Evolutionary conservation across 176 grass and related monocot species (phyloP), one percentile per base, ranked within the genome.

Genomic region (Oryza meyeriana): DNA sequence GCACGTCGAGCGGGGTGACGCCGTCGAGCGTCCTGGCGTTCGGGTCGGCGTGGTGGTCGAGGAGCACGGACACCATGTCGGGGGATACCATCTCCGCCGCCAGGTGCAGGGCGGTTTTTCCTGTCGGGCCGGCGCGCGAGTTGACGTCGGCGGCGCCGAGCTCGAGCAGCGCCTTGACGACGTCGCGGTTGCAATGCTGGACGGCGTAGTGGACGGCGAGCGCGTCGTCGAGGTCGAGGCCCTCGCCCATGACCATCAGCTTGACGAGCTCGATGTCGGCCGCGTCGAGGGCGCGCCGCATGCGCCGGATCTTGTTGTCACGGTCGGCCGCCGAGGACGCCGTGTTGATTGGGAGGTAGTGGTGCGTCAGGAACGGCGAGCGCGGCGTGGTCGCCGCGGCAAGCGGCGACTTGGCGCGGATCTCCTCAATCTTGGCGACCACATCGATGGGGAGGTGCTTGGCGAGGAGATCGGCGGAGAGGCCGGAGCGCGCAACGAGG

Each of bases 121-220:
- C 96, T 2, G 91, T 57, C 4, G 93, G 93, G 0, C 93, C 96
- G 1, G 92, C 96, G 41, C 90, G 91, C 45, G 82, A 93, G 67
- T 99, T 99, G 36, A 99, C 93, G 64, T 99, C 96, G 18, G 96
- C 92, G 0, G 96, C 96, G 48, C 96, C 96, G 41, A 99, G 91
- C 93, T 99, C 96, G 5, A 99, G 93, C 18, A 99, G 88, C 30
- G 90, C 96, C 91, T 99, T 99, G 76, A 99, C 96, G 74, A 98
- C 96, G 76, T 98, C 96, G 33, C 96, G 90, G 76, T 77, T 90
- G 72, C 96, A 98, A 74, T 91, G 84, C 80, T 98, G 86, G 17
- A 98, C 96, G 36, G 96, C 79, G 83, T 98, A 98, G 87, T 98
- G 96, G 42, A 98, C 92, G 38, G 96, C 96, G 1, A 98, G 89